Percentiles rank a stretch among this genome's conserved stretches.
Conservation (phyloP, 1,284 basidiomycete genomes). For the Sporisorium sorghi region DNA sequence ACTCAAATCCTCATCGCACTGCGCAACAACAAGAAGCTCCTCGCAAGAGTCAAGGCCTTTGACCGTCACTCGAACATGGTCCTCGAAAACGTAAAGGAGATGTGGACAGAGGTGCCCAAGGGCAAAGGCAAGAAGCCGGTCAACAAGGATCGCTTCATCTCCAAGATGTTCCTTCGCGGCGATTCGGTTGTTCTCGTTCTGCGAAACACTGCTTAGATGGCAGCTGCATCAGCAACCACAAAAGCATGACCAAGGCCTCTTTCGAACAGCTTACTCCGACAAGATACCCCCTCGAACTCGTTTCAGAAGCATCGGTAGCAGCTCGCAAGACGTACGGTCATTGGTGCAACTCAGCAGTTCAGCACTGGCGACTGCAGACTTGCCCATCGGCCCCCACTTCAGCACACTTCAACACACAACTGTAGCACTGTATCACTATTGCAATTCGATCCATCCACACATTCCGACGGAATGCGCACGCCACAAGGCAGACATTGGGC, state of each 20-base stretch:
- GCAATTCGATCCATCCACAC: slow-evolving; percentile 9
- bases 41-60: slow-evolving; percentile 98
- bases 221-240: not conserved
- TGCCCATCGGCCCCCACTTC: not conserved
- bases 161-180: slow-evolving; percentile 83
- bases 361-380: not conserved
- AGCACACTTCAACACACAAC: not conserved
- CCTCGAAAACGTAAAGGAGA: slow-evolving; percentile 73
- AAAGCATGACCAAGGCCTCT: not conserved
- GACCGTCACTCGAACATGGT: slow-evolving; percentile 99
- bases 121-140: slow-evolving; percentile 98
- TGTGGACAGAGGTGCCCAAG: slow-evolving; percentile 99
- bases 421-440: slow-evolving; percentile 26
- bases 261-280: not conserved
- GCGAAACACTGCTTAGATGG: slow-evolving; percentile 38
- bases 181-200: slow-evolving; percentile 68
- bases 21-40: slow-evolving; percentile 97
- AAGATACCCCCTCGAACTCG: slow-evolving; percentile 12
- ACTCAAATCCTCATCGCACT: slow-evolving; percentile 97
- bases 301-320: not conserved
- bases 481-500: not conserved
- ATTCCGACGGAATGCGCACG: not conserved
- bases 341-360: not conserved
- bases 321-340: not conserved
- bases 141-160: slow-evolving; percentile 93